phyloP scores from a whole-genome alignment of 2,329 filamentous ascomycete genomes.

The Leptoxyphium fumago region DNA sequence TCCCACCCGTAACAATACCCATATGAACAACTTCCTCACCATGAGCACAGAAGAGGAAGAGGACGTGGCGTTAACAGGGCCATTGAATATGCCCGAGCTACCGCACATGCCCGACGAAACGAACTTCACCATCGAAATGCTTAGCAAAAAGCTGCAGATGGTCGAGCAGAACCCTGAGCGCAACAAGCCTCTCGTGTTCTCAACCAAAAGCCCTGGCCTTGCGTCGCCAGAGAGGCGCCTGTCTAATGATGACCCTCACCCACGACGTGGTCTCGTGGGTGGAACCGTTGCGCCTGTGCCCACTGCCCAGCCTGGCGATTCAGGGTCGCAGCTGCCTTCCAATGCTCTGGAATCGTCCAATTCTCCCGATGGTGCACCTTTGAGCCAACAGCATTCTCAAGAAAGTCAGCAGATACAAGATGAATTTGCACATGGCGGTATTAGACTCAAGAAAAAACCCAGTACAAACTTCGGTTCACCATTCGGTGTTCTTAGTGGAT shows the following conservation, averaged over 20 bases:
- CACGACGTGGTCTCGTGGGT: neutral
- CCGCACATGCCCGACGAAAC: conserved; percentile 17
- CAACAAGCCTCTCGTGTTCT: conserved; percentile 16
- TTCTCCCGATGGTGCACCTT: neutral
- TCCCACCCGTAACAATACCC: conserved; percentile 21
- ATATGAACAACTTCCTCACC: conserved; percentile 17
- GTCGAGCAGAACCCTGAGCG: conserved; percentile 19
- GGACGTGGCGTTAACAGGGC: conserved; percentile 18
- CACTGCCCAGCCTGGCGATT: neutral
- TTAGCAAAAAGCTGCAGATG: conserved; percentile 18
- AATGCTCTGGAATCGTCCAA: neutral
- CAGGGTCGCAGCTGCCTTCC: neutral
- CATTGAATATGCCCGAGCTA: conserved; percentile 21
- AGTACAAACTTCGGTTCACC: conserved; percentile 23
- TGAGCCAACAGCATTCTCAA: neutral
- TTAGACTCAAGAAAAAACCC: conserved; percentile 22
- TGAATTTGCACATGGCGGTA: conserved; percentile 18
- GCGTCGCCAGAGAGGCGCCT: neutral
- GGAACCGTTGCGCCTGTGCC: neutral
- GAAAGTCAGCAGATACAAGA: neutral
- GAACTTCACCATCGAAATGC: conserved; percentile 22
- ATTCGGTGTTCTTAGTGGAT: conserved; percentile 19
- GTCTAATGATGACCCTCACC: neutral
- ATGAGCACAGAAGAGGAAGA: conserved; percentile 16
- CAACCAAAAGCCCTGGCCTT: conserved; percentile 15